Evolutionary conservation across 2,329 filamentous ascomycete genomes (phyloP).

Genomic region (Didymella keratinophila): DNA sequence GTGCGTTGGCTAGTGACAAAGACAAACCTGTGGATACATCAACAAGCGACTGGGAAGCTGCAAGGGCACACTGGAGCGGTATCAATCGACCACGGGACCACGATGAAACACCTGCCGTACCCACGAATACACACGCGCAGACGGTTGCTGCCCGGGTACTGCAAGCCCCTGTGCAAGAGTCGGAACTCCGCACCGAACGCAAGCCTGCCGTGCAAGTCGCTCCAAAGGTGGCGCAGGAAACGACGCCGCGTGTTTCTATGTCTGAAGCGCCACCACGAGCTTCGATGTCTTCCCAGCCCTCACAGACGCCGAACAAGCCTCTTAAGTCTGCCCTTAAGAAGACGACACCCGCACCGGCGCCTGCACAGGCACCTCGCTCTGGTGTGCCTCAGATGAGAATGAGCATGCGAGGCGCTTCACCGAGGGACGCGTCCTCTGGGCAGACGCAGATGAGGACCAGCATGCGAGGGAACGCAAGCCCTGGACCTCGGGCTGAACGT

Average conservation of each 20-base stretch:
- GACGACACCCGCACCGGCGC: conserved; percentile 31
- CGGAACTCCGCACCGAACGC: conserved; percentile 13
- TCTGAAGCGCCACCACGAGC: conserved; percentile 11
- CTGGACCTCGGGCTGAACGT: conserved; percentile 21
- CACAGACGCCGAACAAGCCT: conserved; percentile 41
- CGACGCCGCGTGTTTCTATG: conserved; percentile 7
- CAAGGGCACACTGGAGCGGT: conserved; percentile 74
- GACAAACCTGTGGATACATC: conserved; percentile 22
- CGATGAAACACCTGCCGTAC: conserved; percentile 15
- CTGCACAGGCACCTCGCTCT: conserved; percentile 21
- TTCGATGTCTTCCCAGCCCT: conserved; percentile 20
- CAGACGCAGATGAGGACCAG: conserved; percentile 44
- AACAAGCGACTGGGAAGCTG: conserved; percentile 70
- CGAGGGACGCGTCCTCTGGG: conserved; percentile 18
- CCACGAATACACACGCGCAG: conserved; percentile 9
- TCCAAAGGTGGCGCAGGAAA: not conserved
- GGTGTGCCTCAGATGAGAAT: conserved; percentile 46
- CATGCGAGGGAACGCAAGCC: conserved; percentile 38
- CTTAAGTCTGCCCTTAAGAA: conserved; percentile 54
- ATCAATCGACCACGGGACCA: conserved; percentile 69
- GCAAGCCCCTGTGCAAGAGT: conserved; percentile 24
- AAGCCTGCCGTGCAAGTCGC: conserved; percentile 1
- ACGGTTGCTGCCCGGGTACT: conserved; percentile 18
- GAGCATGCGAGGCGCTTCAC: conserved; percentile 43
- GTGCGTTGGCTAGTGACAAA: conserved; percentile 1